phyloP scores from a whole-genome alignment of 176 grass and related monocot species.

The Pontederia crassipes region DNA sequence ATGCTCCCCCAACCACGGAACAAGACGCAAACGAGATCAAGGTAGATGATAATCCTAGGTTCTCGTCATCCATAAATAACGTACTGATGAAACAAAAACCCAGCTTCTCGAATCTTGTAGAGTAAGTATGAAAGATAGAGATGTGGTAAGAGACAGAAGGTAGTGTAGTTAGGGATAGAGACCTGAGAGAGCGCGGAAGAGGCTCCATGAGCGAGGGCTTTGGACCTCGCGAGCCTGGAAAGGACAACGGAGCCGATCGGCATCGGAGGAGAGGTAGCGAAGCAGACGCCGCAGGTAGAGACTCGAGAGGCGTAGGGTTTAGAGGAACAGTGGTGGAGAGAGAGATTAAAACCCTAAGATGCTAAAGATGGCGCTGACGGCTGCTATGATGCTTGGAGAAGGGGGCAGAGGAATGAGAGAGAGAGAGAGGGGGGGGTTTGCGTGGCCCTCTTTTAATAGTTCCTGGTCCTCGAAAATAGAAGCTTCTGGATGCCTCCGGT shows the following conservation, averaged over 20 bases:
- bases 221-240: constrained; percentile 56
- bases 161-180: not conserved
- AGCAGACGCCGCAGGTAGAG: too few relatives aligned
- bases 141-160: not conserved
- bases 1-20: too few relatives aligned
- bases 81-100: not conserved
- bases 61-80: too few relatives aligned
- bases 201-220: constrained; percentile 15
- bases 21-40: too few relatives aligned
- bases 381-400: not conserved
- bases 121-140: not conserved
- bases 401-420: not conserved
- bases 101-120: not conserved
- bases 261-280: constrained; percentile 27
- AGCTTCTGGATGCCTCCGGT: not conserved
- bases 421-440: not conserved
- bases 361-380: not conserved
- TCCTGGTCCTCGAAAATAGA: not conserved
- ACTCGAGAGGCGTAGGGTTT: not conserved
- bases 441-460: not conserved
- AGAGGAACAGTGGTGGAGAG: not conserved
- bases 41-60: too few relatives aligned
- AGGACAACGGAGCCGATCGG: constrained; percentile 62
- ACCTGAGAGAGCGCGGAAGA: constrained; percentile 55
- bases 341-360: not conserved